Evolutionary conservation across 1,284 basidiomycete species (phyloP).

Genomic region (Ustilago vetiveriae): DNA sequence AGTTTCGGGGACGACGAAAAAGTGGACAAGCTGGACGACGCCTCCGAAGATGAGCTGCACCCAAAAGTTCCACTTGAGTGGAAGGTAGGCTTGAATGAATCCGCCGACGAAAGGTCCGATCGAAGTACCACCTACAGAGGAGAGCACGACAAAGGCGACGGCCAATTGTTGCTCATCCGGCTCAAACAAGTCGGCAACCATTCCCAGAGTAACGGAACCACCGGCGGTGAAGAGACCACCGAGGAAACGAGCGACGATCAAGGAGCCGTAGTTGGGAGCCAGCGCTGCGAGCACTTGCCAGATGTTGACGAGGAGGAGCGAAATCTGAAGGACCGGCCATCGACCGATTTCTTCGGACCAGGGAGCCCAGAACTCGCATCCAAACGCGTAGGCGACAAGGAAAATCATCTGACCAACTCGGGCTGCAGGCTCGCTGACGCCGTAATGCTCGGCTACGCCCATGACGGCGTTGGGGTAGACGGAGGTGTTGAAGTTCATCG

Average conservation of each 20-base stretch:
- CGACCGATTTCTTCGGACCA: conserved; percentile 67
- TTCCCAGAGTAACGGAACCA: conserved; percentile 69
- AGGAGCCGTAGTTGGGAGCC: conserved; percentile 63
- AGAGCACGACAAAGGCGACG: conserved; percentile 65
- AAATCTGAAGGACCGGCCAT: conserved; percentile 63
- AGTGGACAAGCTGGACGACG: conserved; percentile 67
- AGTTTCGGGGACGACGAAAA: conserved; percentile 69
- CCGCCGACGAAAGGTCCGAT: conserved; percentile 64
- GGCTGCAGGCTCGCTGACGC: conserved; percentile 67
- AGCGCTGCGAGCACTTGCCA: conserved; percentile 63
- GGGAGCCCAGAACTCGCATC: conserved; percentile 66
- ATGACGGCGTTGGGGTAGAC: conserved; percentile 66
- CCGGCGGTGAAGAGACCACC: conserved; percentile 67
- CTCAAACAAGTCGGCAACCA: conserved; percentile 68
- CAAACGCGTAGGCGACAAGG: conserved; percentile 68
- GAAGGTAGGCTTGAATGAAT: conserved; percentile 48
- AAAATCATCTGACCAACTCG: conserved; percentile 69
- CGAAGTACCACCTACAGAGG: conserved; percentile 62
- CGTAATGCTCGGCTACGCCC: conserved; percentile 62
- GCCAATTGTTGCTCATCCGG: conserved; percentile 66
- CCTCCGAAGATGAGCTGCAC: conserved; percentile 68
- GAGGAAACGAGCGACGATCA: conserved; percentile 65
- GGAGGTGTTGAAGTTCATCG: conserved; percentile 68
- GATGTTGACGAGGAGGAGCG: conserved; percentile 67
- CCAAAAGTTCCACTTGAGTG: conserved; percentile 67